Evolutionary conservation across 352 stramenopile species (phyloP), one percentile per base, ranked within the genome.

Genomic region (Globisporangium sylvaticum): DNA sequence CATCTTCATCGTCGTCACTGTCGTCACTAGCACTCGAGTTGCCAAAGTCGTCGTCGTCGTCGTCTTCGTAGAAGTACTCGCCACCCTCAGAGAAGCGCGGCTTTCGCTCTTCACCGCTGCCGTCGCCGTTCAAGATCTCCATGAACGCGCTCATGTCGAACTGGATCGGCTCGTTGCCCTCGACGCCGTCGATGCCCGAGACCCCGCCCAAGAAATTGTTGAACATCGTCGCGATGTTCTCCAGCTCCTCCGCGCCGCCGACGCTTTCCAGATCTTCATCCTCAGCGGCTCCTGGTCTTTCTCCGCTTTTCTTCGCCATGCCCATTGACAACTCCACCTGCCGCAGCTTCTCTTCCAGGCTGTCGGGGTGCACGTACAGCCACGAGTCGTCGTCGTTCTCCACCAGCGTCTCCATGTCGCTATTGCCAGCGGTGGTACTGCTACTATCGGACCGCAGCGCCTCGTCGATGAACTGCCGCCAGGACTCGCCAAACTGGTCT

Each of bases 331-430:
- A 46, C 4, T 73, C 73, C 3, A 74, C 55, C 18, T 67, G 59
- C 39, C 81, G 67, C 5, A 95, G 79, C 56, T 82, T 80, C 20
- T 86, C 83, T 57, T 95, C 87, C 7, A 95, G 62, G 14, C 76
- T 82, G 44, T 95, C 84, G 0, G 87, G 87, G 6, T 90, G 78
- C 57, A 95, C 67, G 31, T 91, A 88, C 62, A 95, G 50, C 87
- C 87, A 95, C 53, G 79, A 77, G n/a, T 93, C 79, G 29, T 92
- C 81, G 61, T 95, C 87, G 24, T 91, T 81, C 14, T 69, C 58
- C 15, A 64, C 56, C 10, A 83, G 65, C 59, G 66, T 18, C 53
- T 64, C 9, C 9, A 42, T 27, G 18, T 0, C 53, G 2, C 61
- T 4, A 15, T 67, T 10, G 14, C 15, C 25, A n/a, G 50, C n/a